A percentile compares a stretch with the other conserved stretches of the same genome.
phyloP scores from a whole-genome alignment of 2,329 filamentous ascomycete species.

The Xylariaceae sp. region DNA sequence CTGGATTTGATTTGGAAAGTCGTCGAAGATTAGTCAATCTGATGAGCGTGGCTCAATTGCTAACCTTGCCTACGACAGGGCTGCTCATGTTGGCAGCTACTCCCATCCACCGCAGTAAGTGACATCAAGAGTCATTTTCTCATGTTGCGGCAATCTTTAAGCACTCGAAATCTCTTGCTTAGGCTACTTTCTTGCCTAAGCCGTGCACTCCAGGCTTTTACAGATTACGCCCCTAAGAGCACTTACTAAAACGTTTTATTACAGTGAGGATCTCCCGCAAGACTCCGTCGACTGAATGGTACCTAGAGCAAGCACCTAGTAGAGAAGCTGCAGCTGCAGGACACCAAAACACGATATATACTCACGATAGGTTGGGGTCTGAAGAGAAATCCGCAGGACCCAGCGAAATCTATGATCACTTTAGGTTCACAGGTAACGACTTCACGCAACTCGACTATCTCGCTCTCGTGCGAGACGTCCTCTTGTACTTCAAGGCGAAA shows the following conservation, averaged over 20 bases:
- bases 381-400: fast-evolving
- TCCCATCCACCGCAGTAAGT: neutral
- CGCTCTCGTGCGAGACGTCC: neutral
- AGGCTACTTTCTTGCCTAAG: too few relatives aligned
- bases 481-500: neutral
- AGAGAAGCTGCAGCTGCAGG: neutral
- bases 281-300: neutral
- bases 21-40: too few relatives aligned
- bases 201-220: too few relatives aligned
- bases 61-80: neutral
- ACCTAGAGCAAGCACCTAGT: neutral
- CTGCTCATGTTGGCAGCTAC: constrained; percentile 15
- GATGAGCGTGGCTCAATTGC: neutral
- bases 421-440: neutral
- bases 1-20: too few relatives aligned
- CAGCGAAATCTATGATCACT: neutral
- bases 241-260: too few relatives aligned
- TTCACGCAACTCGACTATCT: constrained; percentile 1
- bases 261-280: neutral
- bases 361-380: neutral
- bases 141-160: too few relatives aligned
- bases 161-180: too few relatives aligned
- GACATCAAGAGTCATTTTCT: too few relatives aligned
- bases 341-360: neutral
- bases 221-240: too few relatives aligned